These are phyloP conservation scores for Cyberlindnera maritima DNA, from an alignment of 805 yeast genomes.

Conservation along the genomic window DNA sequence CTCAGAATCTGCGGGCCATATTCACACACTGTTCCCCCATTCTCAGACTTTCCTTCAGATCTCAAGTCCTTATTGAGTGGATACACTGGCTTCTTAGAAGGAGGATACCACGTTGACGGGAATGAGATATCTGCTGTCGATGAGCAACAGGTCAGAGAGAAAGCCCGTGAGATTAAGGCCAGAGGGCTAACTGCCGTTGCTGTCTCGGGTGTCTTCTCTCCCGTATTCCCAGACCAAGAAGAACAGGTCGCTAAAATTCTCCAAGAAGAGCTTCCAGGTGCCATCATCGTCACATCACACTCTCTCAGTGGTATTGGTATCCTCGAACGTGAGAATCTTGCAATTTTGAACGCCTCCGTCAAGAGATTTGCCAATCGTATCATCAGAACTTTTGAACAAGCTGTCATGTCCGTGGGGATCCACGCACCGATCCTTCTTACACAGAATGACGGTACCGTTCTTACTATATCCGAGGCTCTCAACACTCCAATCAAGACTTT, in stretches of 20 bases:
- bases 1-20: constrained; percentile 45
- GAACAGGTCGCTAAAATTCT: constrained; percentile 32
- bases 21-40: constrained; percentile 37
- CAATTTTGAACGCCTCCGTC: constrained; percentile 46
- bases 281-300: constrained; percentile 37
- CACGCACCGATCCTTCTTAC: constrained; percentile 40
- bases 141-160: constrained; percentile 30
- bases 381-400: constrained; percentile 37
- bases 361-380: constrained; percentile 40
- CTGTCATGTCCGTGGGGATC: constrained; percentile 36
- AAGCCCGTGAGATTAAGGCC: constrained; percentile 32
- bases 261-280: constrained; percentile 33
- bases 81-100: constrained; percentile 35
- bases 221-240: constrained; percentile 39
- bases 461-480: constrained; percentile 40
- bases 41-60: constrained; percentile 43
- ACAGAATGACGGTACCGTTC: constrained; percentile 50
- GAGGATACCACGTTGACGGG: constrained; percentile 46
- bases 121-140: constrained; percentile 33
- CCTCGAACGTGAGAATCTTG: constrained; percentile 45
- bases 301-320: constrained; percentile 42
- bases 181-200: constrained; percentile 37
- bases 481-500: constrained; percentile 44
- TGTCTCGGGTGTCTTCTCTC: constrained; percentile 40
- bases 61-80: constrained; percentile 35